Evolutionary conservation across 2,329 filamentous ascomycete genomes (phyloP).

Genomic region (Daldinia eschscholtzii): DNA sequence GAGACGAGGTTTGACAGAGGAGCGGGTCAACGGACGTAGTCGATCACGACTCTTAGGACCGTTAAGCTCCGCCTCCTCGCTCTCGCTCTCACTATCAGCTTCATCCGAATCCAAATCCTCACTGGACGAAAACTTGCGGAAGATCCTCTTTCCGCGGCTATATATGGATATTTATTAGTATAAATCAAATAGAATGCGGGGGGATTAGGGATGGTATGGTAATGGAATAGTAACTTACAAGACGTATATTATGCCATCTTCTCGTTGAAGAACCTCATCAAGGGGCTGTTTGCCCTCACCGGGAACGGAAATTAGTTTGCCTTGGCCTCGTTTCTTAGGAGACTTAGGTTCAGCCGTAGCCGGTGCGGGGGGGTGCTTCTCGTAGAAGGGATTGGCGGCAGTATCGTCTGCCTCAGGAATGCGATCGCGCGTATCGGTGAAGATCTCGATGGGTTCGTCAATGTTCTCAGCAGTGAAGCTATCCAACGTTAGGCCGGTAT

Average conservation of each 20-base stretch:
- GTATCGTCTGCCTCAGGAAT: conserved; percentile 76
- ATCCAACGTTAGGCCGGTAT: conserved; percentile 66
- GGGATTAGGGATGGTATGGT: conserved; percentile 16
- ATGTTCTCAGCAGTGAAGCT: conserved; percentile 71
- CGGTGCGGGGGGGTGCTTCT: conserved; percentile 54
- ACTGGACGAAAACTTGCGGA: conserved; percentile 72
- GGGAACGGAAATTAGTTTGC: conserved; percentile 65
- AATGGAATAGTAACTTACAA: conserved; percentile 71
- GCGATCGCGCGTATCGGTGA: conserved; percentile 83
- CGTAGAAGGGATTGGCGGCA: conserved; percentile 79
- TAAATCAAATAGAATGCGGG: conserved; percentile 45
- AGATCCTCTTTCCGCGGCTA: conserved; percentile 84
- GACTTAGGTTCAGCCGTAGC: conserved; percentile 55
- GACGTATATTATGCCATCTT: conserved; percentile 80
- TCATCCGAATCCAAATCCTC: conserved; percentile 55
- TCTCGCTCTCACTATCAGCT: conserved; percentile 54
- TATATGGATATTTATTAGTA: conserved; percentile 35
- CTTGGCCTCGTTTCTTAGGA: conserved; percentile 66
- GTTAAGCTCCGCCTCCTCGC: conserved; percentile 54
- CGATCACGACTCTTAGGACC: conserved; percentile 48
- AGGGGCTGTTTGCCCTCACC: conserved; percentile 71
- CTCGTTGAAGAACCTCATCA: conserved; percentile 72
- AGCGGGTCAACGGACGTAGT: conserved; percentile 68
- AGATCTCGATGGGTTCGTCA: conserved; percentile 75
- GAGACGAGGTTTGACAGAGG: conserved; percentile 78